These are phyloP conservation scores for Mycena amicta DNA, from an alignment of 768 basidiomycete genomes.

Conservation along the genomic window DNA sequence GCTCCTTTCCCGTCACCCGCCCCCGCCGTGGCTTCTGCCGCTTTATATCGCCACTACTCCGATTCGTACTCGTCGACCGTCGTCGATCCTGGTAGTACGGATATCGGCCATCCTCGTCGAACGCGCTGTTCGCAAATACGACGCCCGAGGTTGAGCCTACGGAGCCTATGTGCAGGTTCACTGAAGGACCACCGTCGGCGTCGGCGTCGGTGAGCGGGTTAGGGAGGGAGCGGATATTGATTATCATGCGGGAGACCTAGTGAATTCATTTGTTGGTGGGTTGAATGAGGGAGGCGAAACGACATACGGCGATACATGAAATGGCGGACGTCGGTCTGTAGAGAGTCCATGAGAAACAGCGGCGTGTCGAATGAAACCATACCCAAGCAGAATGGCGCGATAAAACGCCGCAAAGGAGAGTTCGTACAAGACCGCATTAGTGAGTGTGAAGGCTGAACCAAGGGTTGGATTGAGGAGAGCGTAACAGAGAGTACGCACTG, in stretches of 20 bases:
- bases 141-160: not conserved
- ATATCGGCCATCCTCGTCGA: not conserved
- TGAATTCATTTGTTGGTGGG: not conserved
- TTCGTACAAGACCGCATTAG: constrained; percentile 6
- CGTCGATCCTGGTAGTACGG: too few relatives aligned
- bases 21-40: too few relatives aligned
- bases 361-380: not conserved
- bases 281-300: not conserved
- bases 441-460: constrained; percentile 14
- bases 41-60: too few relatives aligned
- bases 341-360: too few relatives aligned
- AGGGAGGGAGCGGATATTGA: not conserved
- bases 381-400: not conserved
- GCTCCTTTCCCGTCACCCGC: too few relatives aligned
- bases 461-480: not conserved
- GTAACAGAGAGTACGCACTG: constrained; percentile 1
- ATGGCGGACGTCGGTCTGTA: not conserved
- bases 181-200: not conserved
- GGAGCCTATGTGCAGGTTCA: not conserved
- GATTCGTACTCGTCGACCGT: too few relatives aligned
- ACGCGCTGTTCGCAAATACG: too few relatives aligned
- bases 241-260: constrained; percentile 3
- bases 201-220: not conserved
- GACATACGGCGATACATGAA: constrained; percentile 1
- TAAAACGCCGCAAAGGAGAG: not conserved